phyloP scores from a whole-genome alignment of 495 filamentous ascomycete genomes.

The Apiosordaria backusii region DNA sequence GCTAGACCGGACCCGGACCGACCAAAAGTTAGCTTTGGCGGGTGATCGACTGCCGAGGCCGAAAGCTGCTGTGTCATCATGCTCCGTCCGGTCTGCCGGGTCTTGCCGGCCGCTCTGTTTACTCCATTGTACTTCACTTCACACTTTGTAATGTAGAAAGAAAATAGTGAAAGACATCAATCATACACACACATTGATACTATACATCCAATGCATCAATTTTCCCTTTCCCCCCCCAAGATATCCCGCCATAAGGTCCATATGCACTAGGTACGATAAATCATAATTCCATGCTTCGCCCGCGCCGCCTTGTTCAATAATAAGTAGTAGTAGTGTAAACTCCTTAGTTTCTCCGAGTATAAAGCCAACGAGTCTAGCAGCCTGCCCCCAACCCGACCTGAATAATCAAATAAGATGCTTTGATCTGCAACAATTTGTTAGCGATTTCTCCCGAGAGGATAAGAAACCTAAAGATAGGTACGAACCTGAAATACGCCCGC shows the following conservation, averaged over 20 bases:
- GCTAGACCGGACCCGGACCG: background rate
- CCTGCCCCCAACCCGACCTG: background rate
- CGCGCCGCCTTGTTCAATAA: background rate
- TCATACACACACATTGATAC: background rate
- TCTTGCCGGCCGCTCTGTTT: background rate
- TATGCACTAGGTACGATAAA: background rate
- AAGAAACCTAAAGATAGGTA: background rate
- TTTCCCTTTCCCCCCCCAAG: background rate
- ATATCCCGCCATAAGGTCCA: background rate
- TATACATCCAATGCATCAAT: background rate
- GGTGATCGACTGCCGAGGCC: constrained; percentile 17
- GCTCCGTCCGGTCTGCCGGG: constrained; percentile 8
- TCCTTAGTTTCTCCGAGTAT: constrained; percentile 2
- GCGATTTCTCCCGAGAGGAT: background rate
- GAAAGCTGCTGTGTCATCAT: constrained; percentile 8
- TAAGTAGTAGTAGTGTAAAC: background rate
- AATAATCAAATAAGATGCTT: constrained; percentile 24
- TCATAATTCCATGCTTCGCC: background rate
- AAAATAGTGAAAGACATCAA: background rate
- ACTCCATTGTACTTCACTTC: background rate
- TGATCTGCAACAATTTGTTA: constrained; percentile 13
- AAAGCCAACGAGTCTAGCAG: constrained; percentile 14
- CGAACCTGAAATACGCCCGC: constrained; percentile 89
- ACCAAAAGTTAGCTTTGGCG: background rate
- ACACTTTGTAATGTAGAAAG: background rate